phyloP scores from a whole-genome alignment of 495 filamentous ascomycete species.

The Trichoderma orchidacearum region DNA sequence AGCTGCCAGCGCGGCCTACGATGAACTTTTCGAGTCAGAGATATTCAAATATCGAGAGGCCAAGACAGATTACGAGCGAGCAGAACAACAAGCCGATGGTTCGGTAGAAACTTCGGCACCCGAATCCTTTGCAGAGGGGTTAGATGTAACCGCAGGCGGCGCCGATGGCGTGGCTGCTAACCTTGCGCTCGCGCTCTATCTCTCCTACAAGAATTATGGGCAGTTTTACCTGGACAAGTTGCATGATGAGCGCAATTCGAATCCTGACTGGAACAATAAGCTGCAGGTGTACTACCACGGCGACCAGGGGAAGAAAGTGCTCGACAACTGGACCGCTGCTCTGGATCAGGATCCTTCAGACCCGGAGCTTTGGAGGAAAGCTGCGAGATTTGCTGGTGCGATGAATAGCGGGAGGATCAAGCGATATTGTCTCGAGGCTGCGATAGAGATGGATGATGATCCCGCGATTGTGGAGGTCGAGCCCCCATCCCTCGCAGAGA shows the following conservation, averaged over 20 bases:
- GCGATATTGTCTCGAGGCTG: constrained; percentile 83
- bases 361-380: constrained; percentile 82
- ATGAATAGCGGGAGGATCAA: constrained; percentile 63
- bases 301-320: constrained; percentile 16
- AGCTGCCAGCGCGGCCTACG: constrained; percentile 72
- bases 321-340: constrained; percentile 58
- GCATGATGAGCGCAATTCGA: constrained; percentile 27
- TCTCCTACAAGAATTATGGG: constrained; percentile 91
- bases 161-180: constrained; percentile 64
- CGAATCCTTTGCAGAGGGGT: constrained; percentile 22
- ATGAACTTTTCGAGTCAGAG: constrained; percentile 74
- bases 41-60: constrained; percentile 87
- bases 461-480: constrained; percentile 56
- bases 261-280: constrained; percentile 3
- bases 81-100: constrained; percentile 22
- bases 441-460: constrained; percentile 73
- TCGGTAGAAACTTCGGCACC: constrained; percentile 10
- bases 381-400: constrained; percentile 62
- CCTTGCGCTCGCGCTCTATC: constrained; percentile 76
- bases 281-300: not conserved
- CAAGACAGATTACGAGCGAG: constrained; percentile 58
- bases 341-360: constrained; percentile 86
- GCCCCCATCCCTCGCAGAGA: constrained; percentile 72
- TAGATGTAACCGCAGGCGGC: constrained; percentile 44
- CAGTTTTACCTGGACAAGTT: constrained; percentile 75